Percentiles rank a stretch among this genome's conserved stretches.
phyloP scores from a whole-genome alignment of 129 eudicot genomes.

The Deinandra increscens region DNA sequence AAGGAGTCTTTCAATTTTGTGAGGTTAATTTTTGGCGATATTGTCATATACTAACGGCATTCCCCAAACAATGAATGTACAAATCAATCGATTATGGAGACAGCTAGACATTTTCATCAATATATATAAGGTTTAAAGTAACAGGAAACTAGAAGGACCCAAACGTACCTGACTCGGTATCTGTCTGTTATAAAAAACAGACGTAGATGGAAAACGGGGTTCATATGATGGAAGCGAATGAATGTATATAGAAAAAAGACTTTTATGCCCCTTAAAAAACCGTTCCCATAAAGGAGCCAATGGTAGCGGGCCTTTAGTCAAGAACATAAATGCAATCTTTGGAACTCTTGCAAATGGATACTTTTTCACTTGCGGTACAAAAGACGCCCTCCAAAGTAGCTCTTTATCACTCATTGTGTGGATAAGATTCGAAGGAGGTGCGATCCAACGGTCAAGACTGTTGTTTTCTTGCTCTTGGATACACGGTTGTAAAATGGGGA shows the following conservation, averaged over 20 bases:
- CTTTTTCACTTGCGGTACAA: conserved; percentile 56
- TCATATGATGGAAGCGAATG: conserved; percentile 73
- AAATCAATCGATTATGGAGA: background rate
- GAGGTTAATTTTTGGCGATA: background rate
- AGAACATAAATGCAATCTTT: conserved; percentile 95
- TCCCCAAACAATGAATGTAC: background rate
- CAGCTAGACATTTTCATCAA: background rate
- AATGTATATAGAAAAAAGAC: conserved; percentile 61
- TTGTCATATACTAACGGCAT: background rate
- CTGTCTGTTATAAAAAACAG: conserved; percentile 80
- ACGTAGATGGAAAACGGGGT: conserved; percentile 52
- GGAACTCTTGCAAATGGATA: conserved; percentile 81
- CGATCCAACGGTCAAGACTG: conserved; percentile 59
- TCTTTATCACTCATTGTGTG: conserved; percentile 76
- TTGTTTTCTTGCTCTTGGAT: conserved; percentile 31
- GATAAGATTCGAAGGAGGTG: conserved; percentile 61
- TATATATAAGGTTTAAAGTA: background rate
- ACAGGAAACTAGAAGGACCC: conserved; percentile 9
- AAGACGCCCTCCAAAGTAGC: conserved; percentile 84
- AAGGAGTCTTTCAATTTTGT: background rate
- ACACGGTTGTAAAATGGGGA: conserved; percentile 49
- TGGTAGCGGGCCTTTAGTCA: conserved; percentile 94
- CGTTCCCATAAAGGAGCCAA: conserved; percentile 96
- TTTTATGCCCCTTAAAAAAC: conserved; percentile 73
- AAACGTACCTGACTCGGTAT: conserved; percentile 83